Percentiles rank a stretch among this genome's conserved stretches.
phyloP scores from a whole-genome alignment of 2,329 filamentous ascomycete species.

The Paecilomyces sp. region DNA sequence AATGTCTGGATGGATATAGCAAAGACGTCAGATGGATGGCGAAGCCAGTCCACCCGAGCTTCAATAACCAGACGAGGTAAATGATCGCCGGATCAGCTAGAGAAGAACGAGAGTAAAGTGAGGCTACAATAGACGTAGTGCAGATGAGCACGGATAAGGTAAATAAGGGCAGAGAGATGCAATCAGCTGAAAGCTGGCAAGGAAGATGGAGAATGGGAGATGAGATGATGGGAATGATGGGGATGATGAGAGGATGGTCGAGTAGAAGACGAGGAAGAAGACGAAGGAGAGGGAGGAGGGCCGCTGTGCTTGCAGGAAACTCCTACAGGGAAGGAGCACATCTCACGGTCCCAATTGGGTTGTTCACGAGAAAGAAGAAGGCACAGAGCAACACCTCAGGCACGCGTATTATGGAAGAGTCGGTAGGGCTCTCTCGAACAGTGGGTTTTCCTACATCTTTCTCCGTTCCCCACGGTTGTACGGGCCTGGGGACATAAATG shows the following conservation, averaged over 20 bases:
- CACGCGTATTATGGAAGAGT: background rate
- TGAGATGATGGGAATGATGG: slow-evolving; percentile 16
- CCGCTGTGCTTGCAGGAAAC: background rate
- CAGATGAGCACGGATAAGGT: slow-evolving; percentile 7
- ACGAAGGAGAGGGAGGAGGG: slow-evolving; percentile 9
- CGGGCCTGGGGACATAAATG: background rate
- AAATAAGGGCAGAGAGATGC: slow-evolving; percentile 23
- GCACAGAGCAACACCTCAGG: background rate
- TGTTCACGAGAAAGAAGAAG: background rate
- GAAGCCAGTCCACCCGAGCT: background rate
- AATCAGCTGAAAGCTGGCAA: slow-evolving; percentile 47
- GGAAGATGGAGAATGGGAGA: slow-evolving; percentile 48
- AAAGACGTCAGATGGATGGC: background rate
- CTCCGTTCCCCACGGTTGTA: background rate
- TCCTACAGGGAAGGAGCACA: slow-evolving; percentile 2
- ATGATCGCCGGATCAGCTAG: background rate
- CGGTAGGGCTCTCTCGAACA: background rate
- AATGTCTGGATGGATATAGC: background rate
- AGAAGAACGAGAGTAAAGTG: background rate
- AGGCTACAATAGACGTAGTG: slow-evolving; percentile 2
- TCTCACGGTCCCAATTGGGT: background rate
- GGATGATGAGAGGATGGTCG: slow-evolving; percentile 13
- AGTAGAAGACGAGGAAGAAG: slow-evolving; percentile 7
- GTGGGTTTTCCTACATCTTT: background rate
- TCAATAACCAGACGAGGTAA: background rate